Conservation (phyloP, 495 filamentous ascomycete species). For the Hapsidospora chrysogenum region DNA sequence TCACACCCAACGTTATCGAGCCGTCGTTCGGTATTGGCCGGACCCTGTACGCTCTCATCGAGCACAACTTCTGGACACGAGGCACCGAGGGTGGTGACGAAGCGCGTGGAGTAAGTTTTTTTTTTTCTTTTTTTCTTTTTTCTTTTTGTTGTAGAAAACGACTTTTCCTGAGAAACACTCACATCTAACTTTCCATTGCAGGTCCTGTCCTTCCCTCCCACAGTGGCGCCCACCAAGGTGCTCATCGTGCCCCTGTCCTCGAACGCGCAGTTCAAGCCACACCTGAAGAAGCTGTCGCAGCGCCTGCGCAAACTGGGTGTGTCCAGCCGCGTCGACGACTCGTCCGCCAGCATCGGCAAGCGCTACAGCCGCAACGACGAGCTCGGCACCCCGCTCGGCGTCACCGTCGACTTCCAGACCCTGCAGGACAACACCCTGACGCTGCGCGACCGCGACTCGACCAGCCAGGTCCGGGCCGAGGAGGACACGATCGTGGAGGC, state of each 20-base stretch:
- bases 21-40: constrained; percentile 75
- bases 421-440: constrained; percentile 54
- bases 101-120: constrained; percentile 42
- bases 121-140: neutral
- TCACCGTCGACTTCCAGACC: constrained; percentile 63
- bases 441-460: constrained; percentile 56
- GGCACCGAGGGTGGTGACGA: constrained; percentile 47
- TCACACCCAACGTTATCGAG: constrained; percentile 73
- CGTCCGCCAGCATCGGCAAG: constrained; percentile 56
- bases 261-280: constrained; percentile 42
- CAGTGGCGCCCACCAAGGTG: constrained; percentile 59
- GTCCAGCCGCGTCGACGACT: constrained; percentile 49
- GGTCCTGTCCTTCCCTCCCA: constrained; percentile 61
- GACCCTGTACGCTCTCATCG: constrained; percentile 60
- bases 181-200: constrained; percentile 8
- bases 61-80: constrained; percentile 67
- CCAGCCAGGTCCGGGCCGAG: constrained; percentile 50
- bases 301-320: constrained; percentile 43
- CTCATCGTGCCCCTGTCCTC: constrained; percentile 55
- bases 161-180: constrained; percentile 4
- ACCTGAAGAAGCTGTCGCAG: constrained; percentile 36
- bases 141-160: neutral
- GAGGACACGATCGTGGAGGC: constrained; percentile 46
- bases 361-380: constrained; percentile 60
- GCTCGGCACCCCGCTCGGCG: constrained; percentile 52